phyloP scores from a whole-genome alignment of 2,329 filamentous ascomycete species.

The Aspergillus sp. region DNA sequence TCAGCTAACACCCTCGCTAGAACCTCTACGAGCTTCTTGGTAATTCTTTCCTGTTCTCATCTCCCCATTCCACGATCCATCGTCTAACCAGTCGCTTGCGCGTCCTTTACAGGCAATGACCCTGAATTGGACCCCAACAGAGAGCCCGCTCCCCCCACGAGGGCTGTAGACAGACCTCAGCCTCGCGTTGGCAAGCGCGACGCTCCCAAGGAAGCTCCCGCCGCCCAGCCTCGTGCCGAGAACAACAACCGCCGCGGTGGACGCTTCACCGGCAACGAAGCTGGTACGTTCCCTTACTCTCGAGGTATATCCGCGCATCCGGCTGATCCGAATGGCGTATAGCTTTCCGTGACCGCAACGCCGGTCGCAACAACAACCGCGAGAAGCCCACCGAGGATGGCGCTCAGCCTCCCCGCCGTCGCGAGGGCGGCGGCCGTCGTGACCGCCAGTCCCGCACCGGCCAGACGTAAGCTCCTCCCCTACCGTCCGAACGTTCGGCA shows the following conservation, averaged over 20 bases:
- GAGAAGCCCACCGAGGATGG: slow-evolving; percentile 73
- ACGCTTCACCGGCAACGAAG: slow-evolving; percentile 72
- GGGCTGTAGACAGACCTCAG: slow-evolving; percentile 82
- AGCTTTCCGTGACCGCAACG: slow-evolving; percentile 90
- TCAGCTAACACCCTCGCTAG: slow-evolving; percentile 55
- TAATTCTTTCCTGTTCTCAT: slow-evolving; percentile 50
- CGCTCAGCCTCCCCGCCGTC: slow-evolving; percentile 48
- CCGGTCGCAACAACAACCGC: slow-evolving; percentile 79
- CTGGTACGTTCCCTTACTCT: slow-evolving; percentile 63
- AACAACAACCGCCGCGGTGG: slow-evolving; percentile 47
- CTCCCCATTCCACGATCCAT: slow-evolving; percentile 16
- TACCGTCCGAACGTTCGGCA: background rate
- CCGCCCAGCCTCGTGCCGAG: slow-evolving; percentile 41
- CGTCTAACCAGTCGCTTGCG: slow-evolving; percentile 29
- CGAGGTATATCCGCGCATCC: slow-evolving; percentile 2
- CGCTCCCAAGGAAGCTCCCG: slow-evolving; percentile 70
- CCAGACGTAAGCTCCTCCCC: slow-evolving; percentile 51
- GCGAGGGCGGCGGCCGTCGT: slow-evolving; percentile 53
- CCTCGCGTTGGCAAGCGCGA: slow-evolving; percentile 83
- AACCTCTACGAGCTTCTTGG: slow-evolving; percentile 98
- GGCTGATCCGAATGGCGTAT: slow-evolving; percentile 19
- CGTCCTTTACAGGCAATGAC: slow-evolving; percentile 60
- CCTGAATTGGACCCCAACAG: slow-evolving; percentile 71
- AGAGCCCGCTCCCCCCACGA: slow-evolving; percentile 73
- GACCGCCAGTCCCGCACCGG: slow-evolving; percentile 64